Percentiles rank a stretch among this genome's conserved stretches.
These are phyloP conservation scores for Tilletia indica DNA, from an alignment of 1,284 basidiomycete species.

Conservation along the genomic window DNA sequence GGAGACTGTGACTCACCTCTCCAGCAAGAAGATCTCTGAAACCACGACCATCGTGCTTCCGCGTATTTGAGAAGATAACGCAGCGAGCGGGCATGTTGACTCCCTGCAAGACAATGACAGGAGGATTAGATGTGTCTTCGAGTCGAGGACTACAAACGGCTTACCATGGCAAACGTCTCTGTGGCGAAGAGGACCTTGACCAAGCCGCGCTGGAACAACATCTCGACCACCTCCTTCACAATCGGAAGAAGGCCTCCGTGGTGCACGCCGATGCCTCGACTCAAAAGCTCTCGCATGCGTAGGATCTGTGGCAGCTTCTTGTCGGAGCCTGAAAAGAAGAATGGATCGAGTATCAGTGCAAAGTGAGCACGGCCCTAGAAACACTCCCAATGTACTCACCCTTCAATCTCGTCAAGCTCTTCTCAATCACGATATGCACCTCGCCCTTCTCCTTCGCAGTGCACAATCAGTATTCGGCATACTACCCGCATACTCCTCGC, in stretches of 20 bases:
- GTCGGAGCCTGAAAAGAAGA: slow-evolving; percentile 64
- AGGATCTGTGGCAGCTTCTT: slow-evolving; percentile 91
- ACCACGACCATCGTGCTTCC: slow-evolving; percentile 90
- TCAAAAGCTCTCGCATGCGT: slow-evolving; percentile 84
- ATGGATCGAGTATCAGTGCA: not conserved
- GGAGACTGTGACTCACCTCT: slow-evolving; percentile 40
- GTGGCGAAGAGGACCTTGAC: slow-evolving; percentile 98
- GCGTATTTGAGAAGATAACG: slow-evolving; percentile 90
- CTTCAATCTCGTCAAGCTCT: slow-evolving; percentile 84
- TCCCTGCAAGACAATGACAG: slow-evolving; percentile 20
- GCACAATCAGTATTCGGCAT: slow-evolving; percentile 85
- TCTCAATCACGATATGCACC: slow-evolving; percentile 90
- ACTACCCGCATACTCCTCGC: slow-evolving; percentile 91
- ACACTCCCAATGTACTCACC: slow-evolving; percentile 60
- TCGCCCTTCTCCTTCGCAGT: slow-evolving; percentile 87
- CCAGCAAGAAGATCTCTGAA: slow-evolving; percentile 71
- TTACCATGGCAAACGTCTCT: slow-evolving; percentile 96
- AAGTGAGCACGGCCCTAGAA: not conserved
- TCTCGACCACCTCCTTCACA: slow-evolving; percentile 91
- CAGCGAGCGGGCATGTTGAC: slow-evolving; percentile 99
- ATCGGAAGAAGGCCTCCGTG: slow-evolving; percentile 95
- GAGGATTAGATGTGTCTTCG: not conserved
- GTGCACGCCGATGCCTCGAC: slow-evolving; percentile 92
- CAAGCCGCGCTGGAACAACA: slow-evolving; percentile 89
- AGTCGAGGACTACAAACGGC: no score